phyloP scores from a whole-genome alignment of 768 basidiomycete genomes.

The Ramaria rubella region DNA sequence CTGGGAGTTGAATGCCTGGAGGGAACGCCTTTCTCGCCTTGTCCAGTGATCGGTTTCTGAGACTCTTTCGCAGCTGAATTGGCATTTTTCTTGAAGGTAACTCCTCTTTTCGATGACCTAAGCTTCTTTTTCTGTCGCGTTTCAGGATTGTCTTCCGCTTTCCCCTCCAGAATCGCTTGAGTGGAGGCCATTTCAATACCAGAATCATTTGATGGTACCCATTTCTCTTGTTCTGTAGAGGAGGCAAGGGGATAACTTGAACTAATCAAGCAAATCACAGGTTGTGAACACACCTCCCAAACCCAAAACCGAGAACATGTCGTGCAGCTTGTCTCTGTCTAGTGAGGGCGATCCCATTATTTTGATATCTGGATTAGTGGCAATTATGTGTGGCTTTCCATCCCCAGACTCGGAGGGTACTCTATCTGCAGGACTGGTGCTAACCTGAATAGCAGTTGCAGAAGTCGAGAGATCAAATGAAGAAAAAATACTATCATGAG shows the following conservation, averaged over 20 bases:
- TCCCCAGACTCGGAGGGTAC: neutral
- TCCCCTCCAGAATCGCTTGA: neutral
- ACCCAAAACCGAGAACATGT: constrained; percentile 13
- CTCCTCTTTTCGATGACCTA: neutral
- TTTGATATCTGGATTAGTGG: neutral
- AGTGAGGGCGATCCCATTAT: constrained; percentile 2
- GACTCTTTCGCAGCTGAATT: neutral
- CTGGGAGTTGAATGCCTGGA: neutral
- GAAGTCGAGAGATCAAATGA: constrained; percentile 11
- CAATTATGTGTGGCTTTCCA: neutral
- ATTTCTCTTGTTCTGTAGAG: neutral
- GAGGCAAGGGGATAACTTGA: neutral
- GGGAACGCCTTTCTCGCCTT: neutral
- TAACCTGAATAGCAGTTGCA: neutral
- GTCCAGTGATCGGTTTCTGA: neutral
- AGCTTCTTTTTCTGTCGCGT: neutral
- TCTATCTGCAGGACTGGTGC: neutral
- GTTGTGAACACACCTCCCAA: constrained; percentile 8
- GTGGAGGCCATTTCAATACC: neutral
- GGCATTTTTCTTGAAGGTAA: neutral
- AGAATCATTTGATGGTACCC: neutral
- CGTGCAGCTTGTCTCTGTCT: constrained; percentile 10
- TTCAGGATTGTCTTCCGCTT: neutral
- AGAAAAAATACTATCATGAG: constrained; percentile 11
- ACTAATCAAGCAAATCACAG: neutral